Conservation (phyloP, 768 basidiomycete species). For the Nevesoporus exiguus region DNA sequence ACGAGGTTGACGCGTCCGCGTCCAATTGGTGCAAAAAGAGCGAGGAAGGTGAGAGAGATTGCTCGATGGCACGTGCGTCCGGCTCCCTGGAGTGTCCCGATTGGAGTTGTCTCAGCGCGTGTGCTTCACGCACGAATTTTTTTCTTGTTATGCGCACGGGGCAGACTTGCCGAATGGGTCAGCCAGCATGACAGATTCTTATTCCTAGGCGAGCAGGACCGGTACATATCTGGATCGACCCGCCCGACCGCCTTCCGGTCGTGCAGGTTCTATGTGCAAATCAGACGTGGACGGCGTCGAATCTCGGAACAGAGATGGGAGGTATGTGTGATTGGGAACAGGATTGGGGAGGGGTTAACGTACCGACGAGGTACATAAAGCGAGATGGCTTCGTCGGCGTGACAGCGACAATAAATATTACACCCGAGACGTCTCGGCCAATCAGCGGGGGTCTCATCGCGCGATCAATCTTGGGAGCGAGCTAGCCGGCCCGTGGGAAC, state of each 20-base stretch:
- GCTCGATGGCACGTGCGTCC: conserved; percentile 8
- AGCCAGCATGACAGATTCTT: conserved; percentile 2
- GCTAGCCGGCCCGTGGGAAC: conserved; percentile 31
- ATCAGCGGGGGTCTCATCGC: conserved; percentile 13
- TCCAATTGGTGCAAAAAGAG: neutral
- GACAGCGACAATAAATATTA: neutral
- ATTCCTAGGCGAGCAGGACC: conserved; percentile 6
- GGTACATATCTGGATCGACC: conserved; percentile 6
- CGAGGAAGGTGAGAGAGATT: neutral
- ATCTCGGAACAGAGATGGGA: neutral
- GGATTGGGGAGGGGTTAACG: conserved; percentile 7
- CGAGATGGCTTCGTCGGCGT: neutral
- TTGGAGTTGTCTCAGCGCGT: conserved; percentile 6
- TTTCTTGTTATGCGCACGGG: neutral
- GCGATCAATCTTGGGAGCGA: conserved; percentile 18
- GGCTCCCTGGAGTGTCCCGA: conserved; percentile 8
- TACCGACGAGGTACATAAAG: conserved; percentile 8
- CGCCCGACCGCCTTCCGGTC: conserved; percentile 3
- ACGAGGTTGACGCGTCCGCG: neutral
- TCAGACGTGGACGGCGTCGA: conserved; percentile 17
- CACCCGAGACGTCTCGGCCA: conserved; percentile 9
- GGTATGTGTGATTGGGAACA: neutral
- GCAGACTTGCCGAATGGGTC: conserved; percentile 23
- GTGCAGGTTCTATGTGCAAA: neutral
- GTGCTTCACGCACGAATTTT: neutral